Base-by-base conservation (phyloP, 1,284 basidiomycete species). In the Violaceomyces palustris region DNA sequence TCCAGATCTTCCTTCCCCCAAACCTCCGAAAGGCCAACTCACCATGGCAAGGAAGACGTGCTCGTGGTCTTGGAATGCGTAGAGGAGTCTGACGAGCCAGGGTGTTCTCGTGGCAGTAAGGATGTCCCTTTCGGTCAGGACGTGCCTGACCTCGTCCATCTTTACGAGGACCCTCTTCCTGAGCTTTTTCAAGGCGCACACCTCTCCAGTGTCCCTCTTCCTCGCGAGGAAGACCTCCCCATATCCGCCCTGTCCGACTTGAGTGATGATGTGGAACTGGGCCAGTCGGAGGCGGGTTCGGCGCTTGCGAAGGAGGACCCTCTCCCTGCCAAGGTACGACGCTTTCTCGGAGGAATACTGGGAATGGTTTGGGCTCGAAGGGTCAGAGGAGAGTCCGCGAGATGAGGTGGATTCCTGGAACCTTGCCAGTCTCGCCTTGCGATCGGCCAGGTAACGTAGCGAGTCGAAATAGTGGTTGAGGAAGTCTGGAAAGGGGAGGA, bases 321-420 rank as follows among this genome's bases (percentile, higher is more conserved):
- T 59, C 43, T 73, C 70, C 8, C 63, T 40, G 3, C 61, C 62
- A 25, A 69, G 46, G 45, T 72, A 68, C 3, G 64, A 59, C 27
- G 49, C 42, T 15, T 53, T 50, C 35, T 64, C 67, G 27, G 47
- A 50, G 35, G 49, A 41, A 32, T 61, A 67, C 39, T 48, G 53
- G 74, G 74, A 93, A 94, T 70, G 91, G 85, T 48, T 94, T 86
- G 28, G 94, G 82, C 51, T 83, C 81, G 40, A 93, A 79, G 75
- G 93, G 92, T 15, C 87, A 84, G 32, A 89, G 80, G 35, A 14
- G 32, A 61, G 18, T n/a, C 60, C 44, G 28, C 52, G 52, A 14
- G 54, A 18, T 27, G 50, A 54, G 18, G 65, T 65, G 2, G 43
- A 50, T 6, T 60, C 77, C 93, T 91, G 87, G 87, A 93, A 42